These are phyloP conservation scores for Chytriomyces sp. DNA, from an alignment of 192 early-diverging fungal genomes.

Conservation along the genomic window DNA sequence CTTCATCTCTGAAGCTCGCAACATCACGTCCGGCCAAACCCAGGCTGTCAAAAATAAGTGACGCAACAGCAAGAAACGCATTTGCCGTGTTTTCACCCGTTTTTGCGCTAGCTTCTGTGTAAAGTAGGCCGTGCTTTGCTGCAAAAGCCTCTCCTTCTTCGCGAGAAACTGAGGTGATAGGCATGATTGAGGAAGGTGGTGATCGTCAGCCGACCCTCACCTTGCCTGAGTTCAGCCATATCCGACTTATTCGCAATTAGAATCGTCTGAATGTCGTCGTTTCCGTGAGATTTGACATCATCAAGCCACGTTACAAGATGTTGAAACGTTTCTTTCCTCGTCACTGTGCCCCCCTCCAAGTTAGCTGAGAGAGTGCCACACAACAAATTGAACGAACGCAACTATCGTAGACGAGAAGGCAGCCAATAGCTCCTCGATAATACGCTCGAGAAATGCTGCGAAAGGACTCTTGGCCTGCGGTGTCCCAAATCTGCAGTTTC, in stretches of 20 bases:
- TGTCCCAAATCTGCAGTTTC: conserved; percentile 95
- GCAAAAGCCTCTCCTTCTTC: conserved; percentile 92
- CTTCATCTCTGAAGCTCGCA: conserved; percentile 25
- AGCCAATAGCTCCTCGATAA: conserved; percentile 42
- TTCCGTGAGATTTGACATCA: conserved; percentile 86
- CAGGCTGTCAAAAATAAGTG: conserved; percentile 22
- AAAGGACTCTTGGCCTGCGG: conserved; percentile 57
- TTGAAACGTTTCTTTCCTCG: conserved; percentile 69
- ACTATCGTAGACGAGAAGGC: conserved; percentile 36
- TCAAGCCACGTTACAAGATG: conserved; percentile 80
- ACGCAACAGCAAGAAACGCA: conserved; percentile 36
- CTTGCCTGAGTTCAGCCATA: conserved; percentile 72
- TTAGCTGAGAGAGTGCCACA: background rate
- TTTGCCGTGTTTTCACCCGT: conserved; percentile 81
- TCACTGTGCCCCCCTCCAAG: background rate
- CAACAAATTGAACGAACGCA: conserved; percentile 28
- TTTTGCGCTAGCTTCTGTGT: conserved; percentile 92
- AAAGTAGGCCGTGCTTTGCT: conserved; percentile 79
- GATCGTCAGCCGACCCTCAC: background rate
- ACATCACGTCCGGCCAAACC: conserved; percentile 25
- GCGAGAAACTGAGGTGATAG: conserved; percentile 55
- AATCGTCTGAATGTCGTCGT: conserved; percentile 85
- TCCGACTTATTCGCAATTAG: conserved; percentile 94
- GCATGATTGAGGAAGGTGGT: conserved; percentile 2
- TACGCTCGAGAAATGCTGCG: conserved; percentile 52